Percentiles rank a stretch among this genome's conserved stretches.
Conservation (phyloP, 1,139 yeast genomes). For the Protomyces lactucae-debilis region DNA sequence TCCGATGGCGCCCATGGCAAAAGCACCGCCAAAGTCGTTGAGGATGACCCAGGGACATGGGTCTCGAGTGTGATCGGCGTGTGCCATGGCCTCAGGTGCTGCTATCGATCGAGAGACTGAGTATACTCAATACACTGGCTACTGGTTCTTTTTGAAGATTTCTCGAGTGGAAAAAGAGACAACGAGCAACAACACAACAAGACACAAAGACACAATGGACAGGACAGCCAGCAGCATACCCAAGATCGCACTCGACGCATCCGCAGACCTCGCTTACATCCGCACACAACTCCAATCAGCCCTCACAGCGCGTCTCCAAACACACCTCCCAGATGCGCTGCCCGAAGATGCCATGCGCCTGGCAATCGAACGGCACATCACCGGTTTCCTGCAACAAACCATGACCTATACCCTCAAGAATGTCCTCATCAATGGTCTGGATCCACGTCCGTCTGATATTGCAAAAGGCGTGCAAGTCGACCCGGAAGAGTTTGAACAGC, state of each 20-base stretch:
- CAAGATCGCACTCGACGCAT: slow-evolving; percentile 17
- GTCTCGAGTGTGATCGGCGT: slow-evolving; percentile 95
- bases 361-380: slow-evolving; percentile 16
- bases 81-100: slow-evolving; percentile 3
- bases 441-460: slow-evolving; percentile 16
- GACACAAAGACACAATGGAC: background rate
- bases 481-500: slow-evolving; percentile 12
- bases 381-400: slow-evolving; percentile 3
- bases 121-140: background rate
- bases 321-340: slow-evolving; percentile 17
- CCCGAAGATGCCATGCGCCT: slow-evolving; percentile 21
- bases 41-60: slow-evolving; percentile 97
- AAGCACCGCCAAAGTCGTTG: slow-evolving; percentile 98
- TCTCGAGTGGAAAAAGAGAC: background rate
- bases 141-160: background rate
- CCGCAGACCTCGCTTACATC: slow-evolving; percentile 14
- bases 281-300: slow-evolving; percentile 16
- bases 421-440: slow-evolving; percentile 14
- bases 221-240: background rate
- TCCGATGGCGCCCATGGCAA: slow-evolving; percentile 83
- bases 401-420: slow-evolving; percentile 10
- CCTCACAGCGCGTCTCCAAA: slow-evolving; percentile 10
- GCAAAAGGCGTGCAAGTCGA: slow-evolving; percentile 24
- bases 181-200: slow-evolving; percentile 1
- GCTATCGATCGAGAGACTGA: too few relatives aligned